Evolutionary conservation across 768 basidiomycete genomes (phyloP).

Genomic region (Lentinula aciculospora): DNA sequence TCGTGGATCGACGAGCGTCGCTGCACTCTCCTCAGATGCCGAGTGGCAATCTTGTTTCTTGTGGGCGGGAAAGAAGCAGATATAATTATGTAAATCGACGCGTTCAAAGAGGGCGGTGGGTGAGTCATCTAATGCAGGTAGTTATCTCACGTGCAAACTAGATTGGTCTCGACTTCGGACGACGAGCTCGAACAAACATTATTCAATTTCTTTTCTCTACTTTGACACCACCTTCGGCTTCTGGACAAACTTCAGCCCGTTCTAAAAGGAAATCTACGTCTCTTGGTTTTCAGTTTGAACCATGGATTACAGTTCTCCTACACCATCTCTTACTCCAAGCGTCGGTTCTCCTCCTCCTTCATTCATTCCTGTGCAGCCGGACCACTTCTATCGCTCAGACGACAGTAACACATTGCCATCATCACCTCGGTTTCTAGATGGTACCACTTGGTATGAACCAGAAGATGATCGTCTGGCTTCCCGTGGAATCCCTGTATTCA

Average conservation of each 20-base stretch:
- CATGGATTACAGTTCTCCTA: constrained; percentile 10
- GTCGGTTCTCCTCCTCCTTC: constrained; percentile 49
- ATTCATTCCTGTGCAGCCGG: constrained; percentile 54
- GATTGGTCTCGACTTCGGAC: not conserved
- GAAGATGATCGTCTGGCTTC: constrained; percentile 74
- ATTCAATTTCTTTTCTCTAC: not conserved
- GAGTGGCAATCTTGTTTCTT: too few species aligned
- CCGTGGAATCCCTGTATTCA: constrained; percentile 95
- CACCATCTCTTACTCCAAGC: constrained; percentile 37
- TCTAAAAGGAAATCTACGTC: not conserved
- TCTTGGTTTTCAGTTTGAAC: not conserved
- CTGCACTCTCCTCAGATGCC: too few species aligned
- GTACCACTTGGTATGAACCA: constrained; percentile 67
- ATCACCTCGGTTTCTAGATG: constrained; percentile 54
- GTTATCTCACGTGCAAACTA: not conserved
- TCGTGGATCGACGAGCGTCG: too few species aligned
- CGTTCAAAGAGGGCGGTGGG: not conserved
- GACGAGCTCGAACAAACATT: not conserved
- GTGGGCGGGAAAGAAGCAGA: too few species aligned
- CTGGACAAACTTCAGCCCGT: too few species aligned
- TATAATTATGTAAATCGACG: too few species aligned
- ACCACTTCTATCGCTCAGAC: constrained; percentile 75
- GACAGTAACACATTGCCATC: constrained; percentile 39
- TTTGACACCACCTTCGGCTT: too few species aligned
- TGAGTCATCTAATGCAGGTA: not conserved